Evolutionary conservation across 345 rosid genomes (phyloP).

Genomic region (Aquilaria yunnanensis): DNA sequence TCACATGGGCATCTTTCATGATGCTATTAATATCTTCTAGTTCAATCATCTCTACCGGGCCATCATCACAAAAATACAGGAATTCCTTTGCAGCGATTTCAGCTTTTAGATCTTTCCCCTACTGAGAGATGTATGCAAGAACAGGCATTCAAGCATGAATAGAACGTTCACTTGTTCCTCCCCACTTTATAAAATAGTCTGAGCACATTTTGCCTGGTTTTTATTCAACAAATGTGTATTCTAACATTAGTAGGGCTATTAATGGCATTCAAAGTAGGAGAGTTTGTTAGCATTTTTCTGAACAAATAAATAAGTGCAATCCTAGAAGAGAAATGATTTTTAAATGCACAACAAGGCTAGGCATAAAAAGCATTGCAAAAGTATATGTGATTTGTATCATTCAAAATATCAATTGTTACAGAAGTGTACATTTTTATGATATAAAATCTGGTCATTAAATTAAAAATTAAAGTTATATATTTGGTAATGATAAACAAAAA

Average conservation of each 20-base stretch:
- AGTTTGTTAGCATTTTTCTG: constrained; percentile 7
- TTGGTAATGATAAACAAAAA: too few relatives aligned
- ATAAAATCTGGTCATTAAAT: too few relatives aligned
- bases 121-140: constrained; percentile 40
- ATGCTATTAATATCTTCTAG: constrained; percentile 47
- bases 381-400: too few relatives aligned
- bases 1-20: constrained; percentile 33
- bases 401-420: too few relatives aligned
- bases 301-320: too few relatives aligned
- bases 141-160: constrained; percentile 45
- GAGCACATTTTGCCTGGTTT: constrained; percentile 23
- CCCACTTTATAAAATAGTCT: constrained; percentile 25
- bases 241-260: constrained; percentile 21
- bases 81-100: constrained; percentile 28
- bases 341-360: too few relatives aligned
- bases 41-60: constrained; percentile 54
- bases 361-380: too few relatives aligned
- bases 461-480: too few relatives aligned
- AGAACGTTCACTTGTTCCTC: constrained; percentile 17
- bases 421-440: too few relatives aligned
- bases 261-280: constrained; percentile 13
- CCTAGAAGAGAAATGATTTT: too few relatives aligned
- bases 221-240: constrained; percentile 13
- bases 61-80: constrained; percentile 28
- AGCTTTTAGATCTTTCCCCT: constrained; percentile 13